Base-by-base conservation (phyloP, 768 basidiomycete genomes). In the Dacryopinax spathularia region DNA sequence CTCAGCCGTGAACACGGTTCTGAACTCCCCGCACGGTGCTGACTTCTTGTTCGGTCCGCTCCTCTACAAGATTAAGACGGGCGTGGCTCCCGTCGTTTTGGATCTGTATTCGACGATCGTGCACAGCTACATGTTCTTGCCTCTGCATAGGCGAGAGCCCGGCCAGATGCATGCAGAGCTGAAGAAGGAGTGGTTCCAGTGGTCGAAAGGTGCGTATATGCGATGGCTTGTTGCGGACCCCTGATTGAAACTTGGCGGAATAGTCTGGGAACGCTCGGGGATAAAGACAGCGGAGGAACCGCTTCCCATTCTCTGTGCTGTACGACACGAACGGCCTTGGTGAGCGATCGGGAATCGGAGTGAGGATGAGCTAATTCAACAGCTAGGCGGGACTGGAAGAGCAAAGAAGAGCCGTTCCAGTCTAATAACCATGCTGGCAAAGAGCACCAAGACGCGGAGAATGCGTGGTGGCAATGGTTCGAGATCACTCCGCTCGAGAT, bases 381-480 rank as follows among this genome's bases (percentile, higher is more conserved):
- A 31, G 15, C 25, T 33, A 34, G 36, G 10, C 13, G 62, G 31
- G 66, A 63, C 4, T 66, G 66, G 66, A 64, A 63, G 48, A 63
- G 64, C 41, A 66, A 66, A 34, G 62, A 64, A 12, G 36, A 36
- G 29, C 63, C 66, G 7, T 66, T 64, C 63, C 43, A 34, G 16
- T 31, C 44, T 29, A 63, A 66, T 27, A 43, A 66, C 25, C 66
- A 66, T 59, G 62, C 62, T 20, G 62, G 64, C 56, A 66, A 66
- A 61, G 66, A 66, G 63, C 66, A 66, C 18, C 63, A 63, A 29
- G 34, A 60, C 10, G 48, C 66, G 3, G 35, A 60, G 36, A 61
- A 64, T 33, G 60, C 66, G 29, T 66, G 66, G 66, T 66, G 63
- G 63, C 66, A 66, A 31, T 66, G 66, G 66, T 64, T 41, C 22